phyloP scores from a whole-genome alignment of 257 asterid genomes.

The Solanum raphanifolium region DNA sequence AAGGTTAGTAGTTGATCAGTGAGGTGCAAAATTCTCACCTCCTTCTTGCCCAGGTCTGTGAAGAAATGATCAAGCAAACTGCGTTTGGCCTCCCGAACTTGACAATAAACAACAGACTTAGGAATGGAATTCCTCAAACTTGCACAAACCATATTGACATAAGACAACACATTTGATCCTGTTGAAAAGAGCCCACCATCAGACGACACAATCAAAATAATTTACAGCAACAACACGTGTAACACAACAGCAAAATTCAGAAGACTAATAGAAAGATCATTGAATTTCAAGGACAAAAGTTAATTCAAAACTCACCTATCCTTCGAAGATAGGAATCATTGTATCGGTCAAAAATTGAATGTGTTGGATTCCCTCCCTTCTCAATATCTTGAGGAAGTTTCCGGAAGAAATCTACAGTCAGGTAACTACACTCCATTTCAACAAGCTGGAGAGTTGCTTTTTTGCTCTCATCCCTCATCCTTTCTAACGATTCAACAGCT shows the following conservation, averaged over 20 bases:
- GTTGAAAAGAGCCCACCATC: conserved; percentile 5
- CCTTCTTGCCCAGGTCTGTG: conserved; percentile 74
- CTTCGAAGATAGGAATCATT: conserved; percentile 88
- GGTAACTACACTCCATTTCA: conserved; percentile 88
- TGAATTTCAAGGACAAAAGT: not conserved
- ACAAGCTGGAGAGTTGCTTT: conserved; percentile 88
- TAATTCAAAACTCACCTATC: conserved; percentile 46
- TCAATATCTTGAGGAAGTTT: conserved; percentile 98
- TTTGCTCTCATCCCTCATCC: conserved; percentile 96
- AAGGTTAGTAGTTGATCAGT: not conserved
- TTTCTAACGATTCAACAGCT: conserved; percentile 80
- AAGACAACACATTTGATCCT: conserved; percentile 89
- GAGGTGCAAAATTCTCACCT: conserved; percentile 35
- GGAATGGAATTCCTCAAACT: conserved; percentile 92
- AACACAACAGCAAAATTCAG: not conserved
- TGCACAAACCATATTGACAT: conserved; percentile 91
- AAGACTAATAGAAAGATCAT: not conserved
- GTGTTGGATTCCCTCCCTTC: conserved; percentile 99
- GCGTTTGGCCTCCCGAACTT: conserved; percentile 98
- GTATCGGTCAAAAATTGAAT: conserved; percentile 90
- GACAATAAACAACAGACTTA: conserved; percentile 90
- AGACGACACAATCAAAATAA: not conserved
- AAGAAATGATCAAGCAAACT: conserved; percentile 92
- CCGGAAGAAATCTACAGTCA: conserved; percentile 93
- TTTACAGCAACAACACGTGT: not conserved